Base-by-base conservation (phyloP, 495 filamentous ascomycete species). In the Pyrenopolyporus hunteri region DNA sequence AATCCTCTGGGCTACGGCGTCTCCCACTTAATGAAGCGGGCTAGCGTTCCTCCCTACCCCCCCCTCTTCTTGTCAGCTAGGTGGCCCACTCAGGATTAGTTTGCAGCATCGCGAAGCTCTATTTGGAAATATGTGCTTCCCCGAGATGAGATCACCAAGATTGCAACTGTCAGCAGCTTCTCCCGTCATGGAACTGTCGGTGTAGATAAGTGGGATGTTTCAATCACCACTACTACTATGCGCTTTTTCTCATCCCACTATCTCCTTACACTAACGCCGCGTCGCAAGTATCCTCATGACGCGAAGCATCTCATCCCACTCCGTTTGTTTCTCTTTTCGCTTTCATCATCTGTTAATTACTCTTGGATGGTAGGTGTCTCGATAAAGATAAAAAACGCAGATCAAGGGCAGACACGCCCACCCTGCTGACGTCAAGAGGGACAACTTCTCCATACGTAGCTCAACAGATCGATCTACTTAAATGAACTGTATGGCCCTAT, bases 61-160 rank as follows among this genome's bases (percentile, higher is more conserved):
- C 42, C 42, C 16, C 17, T 31, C 33, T 39, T 29, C 33, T 39
- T 23, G 35, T 36, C 32, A 57, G 52, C 45, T 31, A 29, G n/a
- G 7, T 60, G 29, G n/a, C 43, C 45, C 17, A 37, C 44, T 57
- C 42, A 25, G 40, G 53, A 42, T 64, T 64, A 45, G 53, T 53
- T 29, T 42, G 20, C 26, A 14, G 47, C 47, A 32, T 22, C 28
- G 11, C 47, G 23, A 45, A 35, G 47, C 60, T 53, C 20, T 42
- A 32, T 65, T 59, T 45, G 31, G 44, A 29, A 17, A 26, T 32
- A 8, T 59, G 50, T 37, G 50, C 44, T 46, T 43, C 31, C 44
- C 62, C 43, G 55, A 59, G 55, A 65, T 59, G 62, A 65, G 55
- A 65, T 59, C 31, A 55, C 51, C 32, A 39, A 9, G 25, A 46